Evolutionary conservation across 164 flowering plant species (phyloP).

Genomic region (Tetracentron sinense): DNA sequence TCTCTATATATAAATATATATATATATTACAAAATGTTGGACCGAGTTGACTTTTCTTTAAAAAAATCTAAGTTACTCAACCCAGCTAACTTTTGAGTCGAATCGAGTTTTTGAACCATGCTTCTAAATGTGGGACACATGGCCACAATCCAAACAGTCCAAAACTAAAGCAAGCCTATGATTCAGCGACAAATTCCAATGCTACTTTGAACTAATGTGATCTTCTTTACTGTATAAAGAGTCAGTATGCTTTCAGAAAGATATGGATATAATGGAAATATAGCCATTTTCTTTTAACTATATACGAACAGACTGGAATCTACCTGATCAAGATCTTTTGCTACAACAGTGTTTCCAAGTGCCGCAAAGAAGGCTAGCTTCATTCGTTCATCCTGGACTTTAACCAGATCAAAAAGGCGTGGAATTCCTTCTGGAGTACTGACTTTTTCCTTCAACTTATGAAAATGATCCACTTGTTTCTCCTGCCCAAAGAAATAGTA

Average conservation of each 20-base stretch:
- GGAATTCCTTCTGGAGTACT: conserved; percentile 85
- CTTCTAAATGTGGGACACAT: neutral
- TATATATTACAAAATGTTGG: no score
- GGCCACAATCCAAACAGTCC: neutral
- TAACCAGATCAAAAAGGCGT: conserved; percentile 88
- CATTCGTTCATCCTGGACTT: conserved; percentile 79
- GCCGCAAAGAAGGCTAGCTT: conserved; percentile 88
- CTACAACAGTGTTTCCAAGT: conserved; percentile 81
- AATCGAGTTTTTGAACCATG: no score
- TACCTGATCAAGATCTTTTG: conserved; percentile 91
- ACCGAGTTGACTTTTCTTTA: no score
- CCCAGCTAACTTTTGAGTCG: no score
- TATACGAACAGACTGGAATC: conserved; percentile 4
- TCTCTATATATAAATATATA: no score
- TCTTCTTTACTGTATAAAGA: neutral
- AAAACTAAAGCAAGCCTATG: neutral
- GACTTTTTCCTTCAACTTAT: conserved; percentile 55
- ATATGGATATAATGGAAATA: neutral
- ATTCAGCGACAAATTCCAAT: neutral
- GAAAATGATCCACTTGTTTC: conserved; percentile 59
- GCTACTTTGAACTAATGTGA: neutral
- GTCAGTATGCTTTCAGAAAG: neutral
- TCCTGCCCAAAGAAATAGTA: conserved; percentile 46
- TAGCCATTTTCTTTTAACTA: no score
- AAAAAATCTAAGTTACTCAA: no score